Conservation (phyloP, 2,329 filamentous ascomycete genomes). For the Cryphonectria nitschkei region DNA sequence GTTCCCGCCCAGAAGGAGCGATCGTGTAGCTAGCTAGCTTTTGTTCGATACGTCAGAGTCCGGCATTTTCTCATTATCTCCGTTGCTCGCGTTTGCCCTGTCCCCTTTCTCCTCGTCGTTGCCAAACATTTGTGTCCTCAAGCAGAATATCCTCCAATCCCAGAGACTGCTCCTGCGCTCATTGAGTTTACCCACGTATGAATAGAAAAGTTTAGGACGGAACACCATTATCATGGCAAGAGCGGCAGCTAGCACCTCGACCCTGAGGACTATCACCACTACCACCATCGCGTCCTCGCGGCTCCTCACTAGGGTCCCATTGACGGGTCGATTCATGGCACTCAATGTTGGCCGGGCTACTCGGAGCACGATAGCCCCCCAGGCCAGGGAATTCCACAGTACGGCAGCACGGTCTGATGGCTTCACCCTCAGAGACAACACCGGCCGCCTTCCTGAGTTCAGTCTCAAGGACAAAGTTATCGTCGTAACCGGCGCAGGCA, state of each 20-base stretch:
- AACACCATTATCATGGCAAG: conserved; percentile 21
- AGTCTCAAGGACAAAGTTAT: conserved; percentile 74
- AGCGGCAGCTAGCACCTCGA: conserved; percentile 8
- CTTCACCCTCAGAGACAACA: conserved; percentile 17
- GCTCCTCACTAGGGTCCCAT: conserved; percentile 7
- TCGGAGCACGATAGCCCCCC: background rate
- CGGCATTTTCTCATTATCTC: background rate
- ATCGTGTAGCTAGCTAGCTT: background rate
- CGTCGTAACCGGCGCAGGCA: conserved; percentile 75
- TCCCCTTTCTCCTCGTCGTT: background rate
- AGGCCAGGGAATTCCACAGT: conserved; percentile 16
- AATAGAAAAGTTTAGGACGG: background rate
- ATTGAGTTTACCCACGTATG: background rate
- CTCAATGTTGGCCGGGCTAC: background rate
- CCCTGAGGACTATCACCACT: background rate
- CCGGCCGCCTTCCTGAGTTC: conserved; percentile 67
- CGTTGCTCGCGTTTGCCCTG: background rate
- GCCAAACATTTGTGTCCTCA: background rate
- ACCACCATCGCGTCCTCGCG: background rate
- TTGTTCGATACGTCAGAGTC: background rate
- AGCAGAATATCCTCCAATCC: background rate
- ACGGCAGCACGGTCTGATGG: conserved; percentile 8
- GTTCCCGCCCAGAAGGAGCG: background rate
- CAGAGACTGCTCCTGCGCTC: background rate
- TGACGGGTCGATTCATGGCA: background rate